Evolutionary conservation across 78 protist species (phyloP).

Genomic region (Guillardia theta): DNA sequence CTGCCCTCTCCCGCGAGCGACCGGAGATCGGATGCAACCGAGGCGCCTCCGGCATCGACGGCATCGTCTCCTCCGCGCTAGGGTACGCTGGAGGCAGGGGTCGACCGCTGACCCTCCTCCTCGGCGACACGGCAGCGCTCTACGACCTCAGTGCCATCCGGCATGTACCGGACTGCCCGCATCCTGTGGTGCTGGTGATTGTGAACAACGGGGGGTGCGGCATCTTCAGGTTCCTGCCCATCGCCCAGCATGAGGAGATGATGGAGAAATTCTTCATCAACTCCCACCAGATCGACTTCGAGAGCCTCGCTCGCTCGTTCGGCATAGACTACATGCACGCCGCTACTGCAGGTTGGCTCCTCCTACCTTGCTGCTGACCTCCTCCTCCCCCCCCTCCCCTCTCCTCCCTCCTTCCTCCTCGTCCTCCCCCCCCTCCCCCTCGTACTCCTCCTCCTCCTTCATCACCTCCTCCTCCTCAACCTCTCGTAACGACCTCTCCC

Average conservation of each 20-base stretch:
- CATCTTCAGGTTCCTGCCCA: conserved; percentile 33
- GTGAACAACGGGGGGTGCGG: conserved; percentile 50
- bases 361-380: too few species aligned
- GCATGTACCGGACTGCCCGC: not conserved
- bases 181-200: not conserved
- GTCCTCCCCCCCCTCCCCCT: not conserved
- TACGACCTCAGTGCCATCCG: conserved; percentile 31
- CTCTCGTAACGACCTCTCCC: not conserved
- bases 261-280: not conserved
- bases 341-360: too few species aligned
- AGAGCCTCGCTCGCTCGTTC: not conserved
- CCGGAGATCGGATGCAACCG: not conserved
- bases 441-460: not conserved
- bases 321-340: not conserved
- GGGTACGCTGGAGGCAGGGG: not conserved
- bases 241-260: not conserved
- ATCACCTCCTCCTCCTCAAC: not conserved
- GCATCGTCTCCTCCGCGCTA: not conserved
- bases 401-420: not conserved
- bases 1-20: not conserved
- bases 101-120: not conserved
- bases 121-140: conserved; percentile 30
- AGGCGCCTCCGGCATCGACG: conserved; percentile 49
- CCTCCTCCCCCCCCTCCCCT: not conserved
- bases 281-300: not conserved